phyloP scores from a whole-genome alignment of 2,329 filamentous ascomycete species.

The Fusarium succisae region DNA sequence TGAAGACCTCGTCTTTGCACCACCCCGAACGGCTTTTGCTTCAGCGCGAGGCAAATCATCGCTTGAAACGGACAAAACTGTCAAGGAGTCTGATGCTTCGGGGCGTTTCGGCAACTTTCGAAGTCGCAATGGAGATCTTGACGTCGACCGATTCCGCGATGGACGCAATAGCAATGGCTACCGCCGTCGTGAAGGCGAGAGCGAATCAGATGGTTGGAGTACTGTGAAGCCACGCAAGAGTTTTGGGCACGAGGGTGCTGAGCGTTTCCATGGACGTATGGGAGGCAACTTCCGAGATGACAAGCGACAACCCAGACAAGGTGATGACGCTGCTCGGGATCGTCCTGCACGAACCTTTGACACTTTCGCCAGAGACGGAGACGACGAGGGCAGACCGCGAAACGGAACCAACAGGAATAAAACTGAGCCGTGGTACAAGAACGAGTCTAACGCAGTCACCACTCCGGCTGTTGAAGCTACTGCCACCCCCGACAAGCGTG shows the following conservation, averaged over 20 bases:
- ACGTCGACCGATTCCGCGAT: slow-evolving; percentile 62
- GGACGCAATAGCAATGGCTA: slow-evolving; percentile 58
- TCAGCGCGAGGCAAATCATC: slow-evolving; percentile 71
- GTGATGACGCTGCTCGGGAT: slow-evolving; percentile 62
- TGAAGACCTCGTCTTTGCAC: slow-evolving; percentile 87
- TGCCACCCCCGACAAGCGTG: slow-evolving; percentile 53
- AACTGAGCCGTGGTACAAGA: slow-evolving; percentile 80
- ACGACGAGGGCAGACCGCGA: slow-evolving; percentile 67
- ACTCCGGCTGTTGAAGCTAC: slow-evolving; percentile 38
- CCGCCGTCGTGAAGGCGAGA: slow-evolving; percentile 65
- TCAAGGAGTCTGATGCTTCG: slow-evolving; percentile 60
- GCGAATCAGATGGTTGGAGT: slow-evolving; percentile 78
- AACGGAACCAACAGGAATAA: slow-evolving; percentile 73
- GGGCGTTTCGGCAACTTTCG: slow-evolving; percentile 70
- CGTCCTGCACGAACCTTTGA: slow-evolving; percentile 61
- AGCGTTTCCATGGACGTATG: slow-evolving; percentile 75
- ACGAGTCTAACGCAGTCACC: slow-evolving; percentile 51
- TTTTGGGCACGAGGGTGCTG: slow-evolving; percentile 76
- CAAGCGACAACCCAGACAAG: slow-evolving; percentile 59
- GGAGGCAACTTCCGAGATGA: slow-evolving; percentile 59
- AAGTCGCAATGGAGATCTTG: slow-evolving; percentile 59
- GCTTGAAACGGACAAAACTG: slow-evolving; percentile 62
- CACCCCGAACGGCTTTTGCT: slow-evolving; percentile 83
- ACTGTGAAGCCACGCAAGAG: slow-evolving; percentile 78
- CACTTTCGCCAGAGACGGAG: slow-evolving; percentile 57